Conservation (phyloP, 2,329 filamentous ascomycete species). For the Botryotinia calthae region DNA sequence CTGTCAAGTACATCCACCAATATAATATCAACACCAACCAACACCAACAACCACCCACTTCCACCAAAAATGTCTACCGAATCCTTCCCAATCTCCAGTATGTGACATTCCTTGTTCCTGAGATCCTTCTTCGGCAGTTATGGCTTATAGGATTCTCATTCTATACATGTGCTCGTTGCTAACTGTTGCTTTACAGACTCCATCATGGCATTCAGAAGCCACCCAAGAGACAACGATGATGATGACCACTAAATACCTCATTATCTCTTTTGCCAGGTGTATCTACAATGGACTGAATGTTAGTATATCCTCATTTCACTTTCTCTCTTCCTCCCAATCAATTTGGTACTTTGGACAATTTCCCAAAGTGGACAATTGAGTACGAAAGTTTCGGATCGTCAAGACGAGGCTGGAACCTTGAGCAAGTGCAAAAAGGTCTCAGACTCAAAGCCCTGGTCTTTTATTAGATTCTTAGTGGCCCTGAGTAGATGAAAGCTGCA, state of each 20-base stretch:
- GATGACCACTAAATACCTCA: constrained; percentile 18
- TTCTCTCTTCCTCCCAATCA: background rate
- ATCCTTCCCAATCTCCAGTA: constrained; percentile 16
- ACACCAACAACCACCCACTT: background rate
- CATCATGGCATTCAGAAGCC: constrained; percentile 12
- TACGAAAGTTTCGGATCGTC: constrained; percentile 6
- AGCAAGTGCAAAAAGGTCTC: constrained; percentile 15
- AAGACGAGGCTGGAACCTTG: constrained; percentile 21
- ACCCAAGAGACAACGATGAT: constrained; percentile 21
- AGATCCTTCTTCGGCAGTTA: background rate
- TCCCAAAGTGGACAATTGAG: constrained; percentile 10
- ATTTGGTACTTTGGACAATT: background rate
- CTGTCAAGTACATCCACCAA: background rate
- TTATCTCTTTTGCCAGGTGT: background rate
- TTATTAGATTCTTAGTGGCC: constrained; percentile 17
- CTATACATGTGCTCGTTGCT: background rate
- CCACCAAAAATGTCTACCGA: constrained; percentile 8
- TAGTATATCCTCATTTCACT: constrained; percentile 13
- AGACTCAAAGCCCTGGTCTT: constrained; percentile 10
- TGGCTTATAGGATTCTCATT: background rate
- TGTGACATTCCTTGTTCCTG: constrained; percentile 9
- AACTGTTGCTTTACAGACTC: background rate
- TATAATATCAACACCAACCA: constrained; percentile 4
- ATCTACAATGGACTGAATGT: constrained; percentile 12
- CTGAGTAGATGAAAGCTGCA: constrained; percentile 12